phyloP scores from a whole-genome alignment of 352 stramenopile genomes.

The Globisporangium canariense region DNA sequence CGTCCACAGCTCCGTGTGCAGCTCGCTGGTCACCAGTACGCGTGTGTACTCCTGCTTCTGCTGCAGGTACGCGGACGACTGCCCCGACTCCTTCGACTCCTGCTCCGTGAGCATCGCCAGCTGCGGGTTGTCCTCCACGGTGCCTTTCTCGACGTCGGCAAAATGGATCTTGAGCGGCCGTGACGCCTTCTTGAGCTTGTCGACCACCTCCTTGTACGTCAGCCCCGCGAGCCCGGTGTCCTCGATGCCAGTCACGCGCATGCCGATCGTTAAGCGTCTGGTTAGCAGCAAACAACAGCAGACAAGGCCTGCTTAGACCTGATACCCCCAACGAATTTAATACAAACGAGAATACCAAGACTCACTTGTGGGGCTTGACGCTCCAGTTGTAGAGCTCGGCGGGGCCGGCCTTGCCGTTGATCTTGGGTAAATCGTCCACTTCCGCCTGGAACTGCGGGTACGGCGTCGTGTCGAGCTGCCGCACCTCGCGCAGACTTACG shows the following conservation, averaged over 20 bases:
- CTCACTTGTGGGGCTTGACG: constrained; percentile 70
- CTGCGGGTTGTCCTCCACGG: constrained; percentile 66
- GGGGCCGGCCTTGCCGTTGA: constrained; percentile 77
- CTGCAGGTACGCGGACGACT: constrained; percentile 66
- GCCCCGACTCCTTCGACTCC: constrained; percentile 23
- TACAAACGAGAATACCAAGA: constrained; percentile 1
- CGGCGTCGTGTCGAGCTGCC: constrained; percentile 71
- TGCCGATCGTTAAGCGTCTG: constrained; percentile 73
- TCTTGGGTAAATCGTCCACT: constrained; percentile 85
- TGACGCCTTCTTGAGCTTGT: constrained; percentile 66
- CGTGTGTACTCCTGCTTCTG: constrained; percentile 82
- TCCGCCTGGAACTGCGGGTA: constrained; percentile 87
- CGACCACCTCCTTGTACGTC: constrained; percentile 83
- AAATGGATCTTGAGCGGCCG: constrained; percentile 78
- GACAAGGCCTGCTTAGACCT: no score
- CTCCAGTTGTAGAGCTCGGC: constrained; percentile 89
- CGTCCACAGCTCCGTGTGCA: constrained; percentile 82
- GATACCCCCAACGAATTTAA: no score
- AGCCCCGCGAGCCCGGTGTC: constrained; percentile 60
- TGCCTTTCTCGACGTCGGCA: constrained; percentile 77
- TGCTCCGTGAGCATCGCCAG: constrained; percentile 23
- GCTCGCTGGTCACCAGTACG: constrained; percentile 73
- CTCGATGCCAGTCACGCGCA: constrained; percentile 82
- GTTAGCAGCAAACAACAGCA: background rate
- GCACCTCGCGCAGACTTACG: constrained; percentile 78